Evolutionary conservation across 805 yeast species (phyloP), one percentile per base, ranked within the genome.

Genomic region (Candida coquimbonensis): DNA sequence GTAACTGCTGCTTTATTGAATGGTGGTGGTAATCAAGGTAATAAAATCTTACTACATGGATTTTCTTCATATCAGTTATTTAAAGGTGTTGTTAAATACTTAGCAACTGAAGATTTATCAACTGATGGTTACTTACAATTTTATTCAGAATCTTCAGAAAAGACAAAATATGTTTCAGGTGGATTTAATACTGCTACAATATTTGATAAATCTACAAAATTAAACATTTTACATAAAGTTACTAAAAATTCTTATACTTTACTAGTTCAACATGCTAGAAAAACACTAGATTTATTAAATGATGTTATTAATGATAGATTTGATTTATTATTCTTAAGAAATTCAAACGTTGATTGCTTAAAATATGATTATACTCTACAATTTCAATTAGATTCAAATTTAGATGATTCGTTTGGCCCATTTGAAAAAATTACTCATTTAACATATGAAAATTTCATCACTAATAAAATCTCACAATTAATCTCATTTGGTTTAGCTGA

Each of bases 31-130:
- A 63, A 68, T 7, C 73, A 72, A 53, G 93, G 95, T 13, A 83
- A 82, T 56, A 84, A 81, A 56, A 81, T 88, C 24, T 70, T 93
- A 45, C 64, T 89, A 35, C 83, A 82, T 54, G 99, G 98, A 0
- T 91, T 85, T 63, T 88, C 96, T 4, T 83, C 95, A 21, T 93
- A 89, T 61, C 99, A 93, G 67, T 69, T 93, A 43, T 93, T 93
- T 71, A 90, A 87, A 61, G 96, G 95, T 60, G 80, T 87, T 2
- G 73, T 93, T 46, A 80, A 80, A 55, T 90, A 84, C 59, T 61
- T 91, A 49, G 95, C 96, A 3, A 77, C 86, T 3, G 81, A 82
- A 73, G 95, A 89, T 62, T 64, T 90, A 41, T 68, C 75, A 44
- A 58, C 69, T 9, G 62, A 64, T 19, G 93, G 91, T 1, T 81